Base-by-base conservation (phyloP, 768 basidiomycete genomes). In the Austroboletus eburneus region DNA sequence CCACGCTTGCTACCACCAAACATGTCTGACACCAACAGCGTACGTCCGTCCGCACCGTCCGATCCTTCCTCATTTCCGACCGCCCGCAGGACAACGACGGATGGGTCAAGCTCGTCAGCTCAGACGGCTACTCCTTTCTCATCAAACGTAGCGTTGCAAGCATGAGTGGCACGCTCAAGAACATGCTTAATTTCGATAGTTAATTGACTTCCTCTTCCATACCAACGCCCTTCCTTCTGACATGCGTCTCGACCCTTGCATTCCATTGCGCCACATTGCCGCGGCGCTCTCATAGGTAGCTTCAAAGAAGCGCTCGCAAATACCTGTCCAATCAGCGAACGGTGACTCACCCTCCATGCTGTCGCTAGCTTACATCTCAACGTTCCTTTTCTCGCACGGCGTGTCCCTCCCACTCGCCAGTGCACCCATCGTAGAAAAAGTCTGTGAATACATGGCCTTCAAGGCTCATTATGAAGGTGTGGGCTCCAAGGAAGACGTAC, bases 381-480 rank as follows among this genome's bases (percentile, higher is more conserved):
- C 18, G n/a, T 43, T 44, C 33, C 29, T 39, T 29, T 35, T 37
- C 33, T 18, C 35, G 35, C 14, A 17, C 24, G 12, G 4, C 9
- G 1, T 17, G 13, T 41, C 39, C 20, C 43, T 48, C 48, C 37
- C 42, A 24, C 32, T 24, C 9, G 5, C 1, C 52, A 82, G 81
- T 24, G 81, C 74, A 9, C 76, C 85, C 21, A 83, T 95, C 29
- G 79, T 90, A 2, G 89, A 93, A 67, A 93, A 91, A 61, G 73
- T 95, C 43, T 75, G 91, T 34, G 93, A 97, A 65, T 96, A 91
- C 61, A 87, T 95, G 70, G 72, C 79, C 25, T 93, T 87, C 74
- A 93, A 87, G 68, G 72, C 81, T 1, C 76, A 91, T 50, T 91
- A 90, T 61, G 81, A 85, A 50, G 75, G 76, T n/a, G 72, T 70